phyloP scores from a whole-genome alignment of 208 protist genomes.

The Phytomonas sp. region DNA sequence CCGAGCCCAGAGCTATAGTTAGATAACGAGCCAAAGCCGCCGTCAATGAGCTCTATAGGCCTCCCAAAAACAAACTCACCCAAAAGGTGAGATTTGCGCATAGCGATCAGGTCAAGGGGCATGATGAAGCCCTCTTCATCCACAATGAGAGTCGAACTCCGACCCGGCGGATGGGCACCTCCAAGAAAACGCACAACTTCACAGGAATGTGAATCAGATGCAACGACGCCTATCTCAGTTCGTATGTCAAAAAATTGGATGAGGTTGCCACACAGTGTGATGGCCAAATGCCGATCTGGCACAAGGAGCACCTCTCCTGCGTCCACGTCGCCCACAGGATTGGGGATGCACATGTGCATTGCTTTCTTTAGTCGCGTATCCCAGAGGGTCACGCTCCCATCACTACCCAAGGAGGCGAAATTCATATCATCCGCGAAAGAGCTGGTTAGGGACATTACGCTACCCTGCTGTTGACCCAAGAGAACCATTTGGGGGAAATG shows the following conservation, averaged over 20 bases:
- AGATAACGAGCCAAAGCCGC: conserved; percentile 31
- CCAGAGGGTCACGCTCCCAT: conserved; percentile 36
- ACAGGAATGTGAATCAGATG: conserved; percentile 23
- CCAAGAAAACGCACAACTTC: conserved; percentile 34
- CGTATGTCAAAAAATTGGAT: conserved; percentile 49
- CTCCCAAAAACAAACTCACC: conserved; percentile 32
- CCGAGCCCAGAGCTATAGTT: conserved; percentile 43
- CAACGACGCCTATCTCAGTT: conserved; percentile 10
- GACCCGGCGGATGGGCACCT: conserved; percentile 10
- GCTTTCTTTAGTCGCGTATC: conserved; percentile 42
- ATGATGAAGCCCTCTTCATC: conserved; percentile 68
- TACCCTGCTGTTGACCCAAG: conserved; percentile 19
- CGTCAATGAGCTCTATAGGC: conserved; percentile 7
- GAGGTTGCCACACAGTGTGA: conserved; percentile 34
- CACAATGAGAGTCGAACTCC: conserved; percentile 22
- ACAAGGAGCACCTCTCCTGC: conserved; percentile 44
- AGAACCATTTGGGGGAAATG: conserved; percentile 24
- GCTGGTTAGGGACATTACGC: conserved; percentile 35
- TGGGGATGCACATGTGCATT: conserved; percentile 23
- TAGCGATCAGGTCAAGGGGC: conserved; percentile 20
- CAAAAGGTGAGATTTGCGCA: conserved; percentile 14
- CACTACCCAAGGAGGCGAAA: conserved; percentile 44
- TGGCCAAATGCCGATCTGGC: conserved; percentile 25
- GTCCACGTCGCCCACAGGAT: conserved; percentile 3
- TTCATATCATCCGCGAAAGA: conserved; percentile 1